These are phyloP conservation scores for Suillus alpinus DNA, from an alignment of 768 basidiomycete species.

Conservation along the genomic window DNA sequence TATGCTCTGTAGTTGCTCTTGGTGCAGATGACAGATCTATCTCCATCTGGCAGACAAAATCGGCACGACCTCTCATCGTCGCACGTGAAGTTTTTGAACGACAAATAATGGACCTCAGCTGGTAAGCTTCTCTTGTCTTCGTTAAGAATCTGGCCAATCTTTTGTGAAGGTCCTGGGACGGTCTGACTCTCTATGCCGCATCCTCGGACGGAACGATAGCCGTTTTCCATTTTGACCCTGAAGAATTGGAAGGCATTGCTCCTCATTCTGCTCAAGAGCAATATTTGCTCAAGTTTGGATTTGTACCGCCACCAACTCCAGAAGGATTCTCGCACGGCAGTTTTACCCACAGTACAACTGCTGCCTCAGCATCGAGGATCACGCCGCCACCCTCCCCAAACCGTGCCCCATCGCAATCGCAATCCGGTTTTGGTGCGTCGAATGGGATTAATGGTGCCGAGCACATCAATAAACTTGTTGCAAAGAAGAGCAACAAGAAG, in stretches of 20 bases:
- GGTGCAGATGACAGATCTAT: conserved; percentile 93
- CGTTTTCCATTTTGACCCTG: conserved; percentile 78
- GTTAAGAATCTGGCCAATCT: conserved; percentile 3
- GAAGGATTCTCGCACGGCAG: conserved; percentile 65
- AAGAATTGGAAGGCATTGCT: conserved; percentile 80
- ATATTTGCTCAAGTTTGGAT: conserved; percentile 81
- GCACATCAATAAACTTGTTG: conserved; percentile 69
- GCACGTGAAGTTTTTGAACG: conserved; percentile 92
- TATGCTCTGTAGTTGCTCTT: conserved; percentile 89
- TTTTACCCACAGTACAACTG: conserved; percentile 14
- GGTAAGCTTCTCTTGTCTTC: conserved; percentile 49
- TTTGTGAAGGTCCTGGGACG: conserved; percentile 80
- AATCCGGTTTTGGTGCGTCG: conserved; percentile 39
- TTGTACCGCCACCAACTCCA: conserved; percentile 62
- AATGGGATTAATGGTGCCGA: conserved; percentile 46
- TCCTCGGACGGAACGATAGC: conserved; percentile 95
- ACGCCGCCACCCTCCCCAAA: conserved; percentile 53
- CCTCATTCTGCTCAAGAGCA: conserved; percentile 70
- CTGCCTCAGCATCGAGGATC: conserved; percentile 28
- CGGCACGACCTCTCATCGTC: conserved; percentile 86
- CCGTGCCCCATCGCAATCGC: conserved; percentile 28
- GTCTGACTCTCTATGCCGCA: conserved; percentile 87
- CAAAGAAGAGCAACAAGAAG: conserved; percentile 71
- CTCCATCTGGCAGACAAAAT: conserved; percentile 95
- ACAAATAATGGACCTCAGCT: conserved; percentile 93